Percentiles rank a stretch among this genome's conserved stretches.
Conservation (phyloP, 257 asterid species). For the Nicotiana undulata region DNA sequence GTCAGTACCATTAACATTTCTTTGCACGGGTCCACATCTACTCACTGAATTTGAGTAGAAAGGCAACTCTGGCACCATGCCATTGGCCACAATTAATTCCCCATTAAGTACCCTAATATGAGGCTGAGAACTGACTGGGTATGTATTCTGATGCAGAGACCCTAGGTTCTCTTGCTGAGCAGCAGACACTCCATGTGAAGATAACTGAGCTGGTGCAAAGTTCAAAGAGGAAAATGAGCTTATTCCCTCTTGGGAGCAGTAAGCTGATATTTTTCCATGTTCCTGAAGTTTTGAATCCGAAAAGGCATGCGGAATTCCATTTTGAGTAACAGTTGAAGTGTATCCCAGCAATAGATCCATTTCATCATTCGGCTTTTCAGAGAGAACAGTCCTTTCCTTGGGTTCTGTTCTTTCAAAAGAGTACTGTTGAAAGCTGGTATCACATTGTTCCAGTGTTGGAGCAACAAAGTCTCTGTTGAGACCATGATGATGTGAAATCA, state of each 20-base stretch:
- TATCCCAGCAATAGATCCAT: conserved; percentile 22
- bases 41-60: conserved; percentile 21
- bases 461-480: conserved; percentile 17
- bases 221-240: conserved; percentile 41
- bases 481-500: conserved; percentile 14
- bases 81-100: conserved; percentile 27
- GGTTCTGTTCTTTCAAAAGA: conserved; percentile 21
- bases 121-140: conserved; percentile 25
- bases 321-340: conserved; percentile 24
- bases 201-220: conserved; percentile 38
- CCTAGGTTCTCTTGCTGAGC: conserved; percentile 37
- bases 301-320: conserved; percentile 53
- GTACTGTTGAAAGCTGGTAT: conserved; percentile 18
- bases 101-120: conserved; percentile 23
- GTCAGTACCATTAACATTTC: conserved; percentile 8
- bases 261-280: conserved; percentile 40
- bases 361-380: conserved; percentile 28
- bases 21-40: conserved; percentile 9
- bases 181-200: conserved; percentile 22
- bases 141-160: conserved; percentile 29
- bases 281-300: conserved; percentile 70
- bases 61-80: conserved; percentile 21
- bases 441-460: conserved; percentile 24
- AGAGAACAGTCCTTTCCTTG: conserved; percentile 17
- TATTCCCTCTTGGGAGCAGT: conserved; percentile 40